Evolutionary conservation across 2,329 filamentous ascomycete species (phyloP).

Genomic region (Pyrenophora seminiperda): DNA sequence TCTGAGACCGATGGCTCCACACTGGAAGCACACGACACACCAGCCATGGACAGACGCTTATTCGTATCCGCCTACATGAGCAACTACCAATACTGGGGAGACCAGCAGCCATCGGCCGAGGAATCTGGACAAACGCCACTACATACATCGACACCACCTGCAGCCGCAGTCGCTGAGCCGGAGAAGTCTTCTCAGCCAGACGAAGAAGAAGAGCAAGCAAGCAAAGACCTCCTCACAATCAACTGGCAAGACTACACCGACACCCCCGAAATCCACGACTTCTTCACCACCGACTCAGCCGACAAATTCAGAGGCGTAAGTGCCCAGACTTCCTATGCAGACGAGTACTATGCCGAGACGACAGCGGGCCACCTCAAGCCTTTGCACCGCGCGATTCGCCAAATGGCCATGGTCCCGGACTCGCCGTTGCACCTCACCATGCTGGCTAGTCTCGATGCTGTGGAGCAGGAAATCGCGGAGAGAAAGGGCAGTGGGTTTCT

Average conservation of each 20-base stretch:
- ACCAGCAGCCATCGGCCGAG: background rate
- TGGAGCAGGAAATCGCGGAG: conserved; percentile 70
- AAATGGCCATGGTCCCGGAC: conserved; percentile 20
- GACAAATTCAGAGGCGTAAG: background rate
- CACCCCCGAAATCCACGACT: conserved; percentile 20
- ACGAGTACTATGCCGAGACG: conserved; percentile 21
- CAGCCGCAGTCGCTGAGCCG: background rate
- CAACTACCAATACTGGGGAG: conserved; percentile 5
- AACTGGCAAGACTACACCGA: conserved; percentile 20
- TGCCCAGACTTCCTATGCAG: conserved; percentile 10
- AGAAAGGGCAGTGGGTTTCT: conserved; percentile 81
- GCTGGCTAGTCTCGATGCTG: conserved; percentile 62
- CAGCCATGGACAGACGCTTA: background rate
- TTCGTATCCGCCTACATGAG: conserved; percentile 1
- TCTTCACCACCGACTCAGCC: conserved; percentile 12
- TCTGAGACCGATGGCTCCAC: conserved; percentile 11
- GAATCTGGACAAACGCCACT: background rate
- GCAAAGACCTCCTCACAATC: background rate
- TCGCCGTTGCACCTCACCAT: conserved; percentile 36
- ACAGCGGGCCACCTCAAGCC: conserved; percentile 19
- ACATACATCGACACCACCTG: background rate
- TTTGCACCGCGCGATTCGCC: conserved; percentile 26
- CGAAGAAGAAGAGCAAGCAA: background rate
- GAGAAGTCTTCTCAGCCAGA: background rate
- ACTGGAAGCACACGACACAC: background rate